phyloP scores from a whole-genome alignment of 2,329 filamentous ascomycete species.

The Clonostachys chloroleuca region DNA sequence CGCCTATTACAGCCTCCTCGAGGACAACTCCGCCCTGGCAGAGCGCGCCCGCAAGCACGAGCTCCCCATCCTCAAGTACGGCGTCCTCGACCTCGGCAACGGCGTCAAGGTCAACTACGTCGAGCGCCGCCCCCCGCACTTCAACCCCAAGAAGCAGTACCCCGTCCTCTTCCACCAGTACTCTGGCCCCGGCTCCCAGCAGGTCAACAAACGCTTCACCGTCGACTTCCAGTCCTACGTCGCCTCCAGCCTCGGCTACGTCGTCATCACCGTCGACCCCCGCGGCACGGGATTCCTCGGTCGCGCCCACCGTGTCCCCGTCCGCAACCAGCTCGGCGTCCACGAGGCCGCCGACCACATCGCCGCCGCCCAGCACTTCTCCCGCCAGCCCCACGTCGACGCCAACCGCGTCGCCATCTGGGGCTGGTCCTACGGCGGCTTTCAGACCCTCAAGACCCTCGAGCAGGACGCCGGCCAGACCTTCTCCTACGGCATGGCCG shows the following conservation, averaged over 20 bases:
- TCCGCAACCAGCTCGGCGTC: slow-evolving; percentile 79
- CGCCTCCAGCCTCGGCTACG: slow-evolving; percentile 79
- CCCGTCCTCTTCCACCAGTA: slow-evolving; percentile 95
- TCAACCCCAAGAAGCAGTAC: slow-evolving; percentile 78
- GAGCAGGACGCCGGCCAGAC: slow-evolving; percentile 86
- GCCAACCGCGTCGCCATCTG: slow-evolving; percentile 81
- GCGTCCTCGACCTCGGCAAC: slow-evolving; percentile 76
- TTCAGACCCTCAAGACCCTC: slow-evolving; percentile 90
- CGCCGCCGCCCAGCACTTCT: slow-evolving; percentile 80
- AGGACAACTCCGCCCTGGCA: slow-evolving; percentile 70
- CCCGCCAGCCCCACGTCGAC: slow-evolving; percentile 78
- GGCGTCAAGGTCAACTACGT: slow-evolving; percentile 68
- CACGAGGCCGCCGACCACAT: slow-evolving; percentile 91
- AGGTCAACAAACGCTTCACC: slow-evolving; percentile 72
- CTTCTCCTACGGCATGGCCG: slow-evolving; percentile 96
- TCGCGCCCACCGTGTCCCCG: slow-evolving; percentile 73
- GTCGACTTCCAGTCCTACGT: slow-evolving; percentile 91
- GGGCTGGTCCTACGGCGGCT: slow-evolving; percentile 98
- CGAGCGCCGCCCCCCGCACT: slow-evolving; percentile 86
- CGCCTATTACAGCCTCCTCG: slow-evolving; percentile 65
- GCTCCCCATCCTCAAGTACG: slow-evolving; percentile 77
- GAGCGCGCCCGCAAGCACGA: slow-evolving; percentile 70
- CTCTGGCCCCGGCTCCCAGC: slow-evolving; percentile 89
- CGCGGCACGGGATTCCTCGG: slow-evolving; percentile 90
- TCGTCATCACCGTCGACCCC: slow-evolving; percentile 92